Percentiles rank a stretch among this genome's conserved stretches.
Conservation (phyloP, 2,329 filamentous ascomycete genomes). For the Alternaria atra region DNA sequence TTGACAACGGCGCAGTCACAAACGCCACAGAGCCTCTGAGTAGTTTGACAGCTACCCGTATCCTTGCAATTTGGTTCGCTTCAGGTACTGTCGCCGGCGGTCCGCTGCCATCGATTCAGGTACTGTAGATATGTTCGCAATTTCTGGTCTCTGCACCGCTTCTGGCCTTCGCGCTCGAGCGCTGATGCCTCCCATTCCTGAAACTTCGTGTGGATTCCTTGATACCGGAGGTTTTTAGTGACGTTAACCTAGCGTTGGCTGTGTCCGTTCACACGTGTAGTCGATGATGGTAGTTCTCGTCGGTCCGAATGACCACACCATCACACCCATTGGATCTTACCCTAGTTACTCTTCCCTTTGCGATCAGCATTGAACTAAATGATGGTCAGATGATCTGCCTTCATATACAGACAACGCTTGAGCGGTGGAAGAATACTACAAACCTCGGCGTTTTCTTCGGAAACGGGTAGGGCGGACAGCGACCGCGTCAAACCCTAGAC, state of each 20-base stretch:
- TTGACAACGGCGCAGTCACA: neutral
- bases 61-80: neutral
- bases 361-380: too few relatives aligned
- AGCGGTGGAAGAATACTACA: slow-evolving; percentile 80
- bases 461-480: slow-evolving; percentile 4
- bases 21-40: neutral
- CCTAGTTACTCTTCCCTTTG: neutral
- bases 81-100: neutral
- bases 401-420: slow-evolving; percentile 98
- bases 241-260: neutral
- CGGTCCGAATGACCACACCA: neutral
- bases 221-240: neutral
- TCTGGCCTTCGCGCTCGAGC: neutral
- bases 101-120: neutral
- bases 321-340: neutral
- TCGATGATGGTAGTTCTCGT: neutral
- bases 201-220: neutral
- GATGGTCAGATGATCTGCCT: slow-evolving; percentile 84
- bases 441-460: neutral
- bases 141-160: neutral
- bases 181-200: neutral
- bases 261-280: neutral
- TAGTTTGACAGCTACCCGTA: neutral
- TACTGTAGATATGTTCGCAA: neutral
- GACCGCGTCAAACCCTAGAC: neutral